Evolutionary conservation across 768 basidiomycete genomes (phyloP).

Genomic region (Kwoniella shandongensis): DNA sequence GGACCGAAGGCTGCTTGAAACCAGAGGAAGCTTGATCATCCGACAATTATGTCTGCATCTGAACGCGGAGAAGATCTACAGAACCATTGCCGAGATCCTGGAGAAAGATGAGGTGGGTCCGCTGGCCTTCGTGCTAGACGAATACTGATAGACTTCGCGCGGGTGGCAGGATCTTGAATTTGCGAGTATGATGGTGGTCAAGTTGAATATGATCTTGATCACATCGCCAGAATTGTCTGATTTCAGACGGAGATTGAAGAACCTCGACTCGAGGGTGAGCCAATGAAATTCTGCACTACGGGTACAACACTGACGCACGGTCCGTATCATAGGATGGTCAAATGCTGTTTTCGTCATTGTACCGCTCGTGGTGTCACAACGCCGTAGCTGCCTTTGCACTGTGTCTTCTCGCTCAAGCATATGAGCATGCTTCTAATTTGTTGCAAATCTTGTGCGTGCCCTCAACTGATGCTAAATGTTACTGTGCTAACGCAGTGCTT

Average conservation of each 20-base stretch:
- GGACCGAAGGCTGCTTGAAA: constrained; percentile 82
- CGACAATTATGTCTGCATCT: constrained; percentile 89
- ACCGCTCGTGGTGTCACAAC: constrained; percentile 98
- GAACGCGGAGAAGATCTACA: constrained; percentile 92
- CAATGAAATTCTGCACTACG: neutral
- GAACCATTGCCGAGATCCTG: constrained; percentile 92
- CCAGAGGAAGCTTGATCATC: constrained; percentile 90
- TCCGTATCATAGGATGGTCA: constrained; percentile 84
- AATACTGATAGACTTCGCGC: constrained; percentile 10
- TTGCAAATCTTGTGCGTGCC: constrained; percentile 82
- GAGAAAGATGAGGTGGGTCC: constrained; percentile 89
- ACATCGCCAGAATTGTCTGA: constrained; percentile 95
- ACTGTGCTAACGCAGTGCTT: constrained; percentile 4
- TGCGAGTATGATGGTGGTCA: constrained; percentile 95
- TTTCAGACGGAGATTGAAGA: constrained; percentile 88
- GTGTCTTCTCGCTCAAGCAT: constrained; percentile 94
- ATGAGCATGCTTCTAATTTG: constrained; percentile 96
- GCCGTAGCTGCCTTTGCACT: constrained; percentile 94
- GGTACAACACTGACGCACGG: neutral
- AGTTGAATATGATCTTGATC: constrained; percentile 92
- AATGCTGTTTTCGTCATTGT: constrained; percentile 86
- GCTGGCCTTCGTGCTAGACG: neutral
- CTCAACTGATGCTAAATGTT: neutral
- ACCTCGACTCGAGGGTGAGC: constrained; percentile 82
- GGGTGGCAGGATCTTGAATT: constrained; percentile 83